phyloP scores from a whole-genome alignment of 805 yeast species.

The Candida maltosa region DNA sequence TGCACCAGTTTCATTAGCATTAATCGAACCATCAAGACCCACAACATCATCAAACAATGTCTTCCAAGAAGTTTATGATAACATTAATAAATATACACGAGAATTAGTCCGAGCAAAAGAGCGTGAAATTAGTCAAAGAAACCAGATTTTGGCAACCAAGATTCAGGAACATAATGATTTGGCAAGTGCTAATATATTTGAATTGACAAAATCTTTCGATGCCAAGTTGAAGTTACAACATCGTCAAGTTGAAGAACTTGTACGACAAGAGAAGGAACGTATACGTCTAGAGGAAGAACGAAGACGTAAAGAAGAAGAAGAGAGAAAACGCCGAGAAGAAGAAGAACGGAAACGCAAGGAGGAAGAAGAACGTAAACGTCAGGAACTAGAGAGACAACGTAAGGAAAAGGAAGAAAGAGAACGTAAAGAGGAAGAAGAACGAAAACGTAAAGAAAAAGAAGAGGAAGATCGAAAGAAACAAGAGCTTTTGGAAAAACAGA shows the following conservation, averaged over 20 bases:
- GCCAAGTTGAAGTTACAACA: constrained; percentile 14
- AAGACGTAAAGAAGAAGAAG: constrained; percentile 17
- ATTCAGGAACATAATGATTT: neutral
- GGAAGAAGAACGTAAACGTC: constrained; percentile 18
- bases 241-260: constrained; percentile 13
- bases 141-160: neutral
- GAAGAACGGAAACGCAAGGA: constrained; percentile 10
- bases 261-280: constrained; percentile 16
- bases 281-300: constrained; percentile 15
- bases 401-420: constrained; percentile 15
- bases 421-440: constrained; percentile 18
- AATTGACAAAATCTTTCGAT: constrained; percentile 1
- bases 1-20: too few relatives aligned
- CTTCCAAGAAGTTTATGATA: constrained; percentile 3
- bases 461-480: constrained; percentile 17
- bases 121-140: neutral
- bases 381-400: constrained; percentile 15
- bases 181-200: constrained; percentile 3
- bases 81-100: constrained; percentile 5
- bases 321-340: constrained; percentile 14
- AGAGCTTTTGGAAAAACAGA: constrained; percentile 16
- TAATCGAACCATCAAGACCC: neutral
- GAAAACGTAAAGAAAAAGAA: constrained; percentile 10
- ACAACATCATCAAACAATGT: neutral
- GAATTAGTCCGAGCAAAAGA: constrained; percentile 1